Evolutionary conservation across 2,329 filamentous ascomycete species (phyloP).

Genomic region (Aspergillus brasiliensis): DNA sequence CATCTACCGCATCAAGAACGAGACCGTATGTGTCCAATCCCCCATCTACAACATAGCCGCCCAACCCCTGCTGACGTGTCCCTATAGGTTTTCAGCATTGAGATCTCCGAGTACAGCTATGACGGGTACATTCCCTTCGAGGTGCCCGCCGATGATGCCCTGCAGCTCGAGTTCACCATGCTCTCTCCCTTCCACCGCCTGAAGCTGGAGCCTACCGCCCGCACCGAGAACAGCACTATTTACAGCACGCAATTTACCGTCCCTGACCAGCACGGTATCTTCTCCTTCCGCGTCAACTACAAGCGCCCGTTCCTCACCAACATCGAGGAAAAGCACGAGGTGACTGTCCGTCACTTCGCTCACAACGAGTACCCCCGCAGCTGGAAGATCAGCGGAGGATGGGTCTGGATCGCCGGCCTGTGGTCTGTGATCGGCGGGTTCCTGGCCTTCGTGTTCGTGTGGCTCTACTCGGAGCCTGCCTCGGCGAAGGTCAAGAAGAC

Average conservation of each 20-base stretch:
- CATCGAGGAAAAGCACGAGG: slow-evolving; percentile 90
- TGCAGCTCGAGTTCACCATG: slow-evolving; percentile 99
- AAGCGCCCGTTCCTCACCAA: slow-evolving; percentile 89
- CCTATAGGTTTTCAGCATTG: slow-evolving; percentile 76
- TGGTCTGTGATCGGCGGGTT: slow-evolving; percentile 81
- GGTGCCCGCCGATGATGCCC: slow-evolving; percentile 66
- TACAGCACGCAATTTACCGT: slow-evolving; percentile 77
- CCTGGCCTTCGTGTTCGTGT: slow-evolving; percentile 79
- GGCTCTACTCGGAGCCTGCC: slow-evolving; percentile 74
- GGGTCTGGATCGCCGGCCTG: slow-evolving; percentile 92
- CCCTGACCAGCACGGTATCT: slow-evolving; percentile 98
- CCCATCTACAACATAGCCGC: too few species aligned
- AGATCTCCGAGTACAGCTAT: slow-evolving; percentile 80
- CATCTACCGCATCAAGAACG: slow-evolving; percentile 95
- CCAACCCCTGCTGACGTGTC: slow-evolving; percentile 5
- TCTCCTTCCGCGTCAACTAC: slow-evolving; percentile 97
- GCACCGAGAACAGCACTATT: slow-evolving; percentile 68
- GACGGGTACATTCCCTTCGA: slow-evolving; percentile 75
- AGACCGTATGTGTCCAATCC: slow-evolving; percentile 70
- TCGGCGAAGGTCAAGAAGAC: slow-evolving; percentile 51
- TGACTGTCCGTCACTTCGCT: slow-evolving; percentile 93
- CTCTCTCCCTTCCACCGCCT: slow-evolving; percentile 95
- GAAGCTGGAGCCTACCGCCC: slow-evolving; percentile 61
- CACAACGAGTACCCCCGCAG: slow-evolving; percentile 96
- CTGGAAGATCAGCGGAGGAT: slow-evolving; percentile 85